These are phyloP conservation scores for Aschersonia sp. DNA, from an alignment of 2,329 filamentous ascomycete genomes.

Conservation along the genomic window DNA sequence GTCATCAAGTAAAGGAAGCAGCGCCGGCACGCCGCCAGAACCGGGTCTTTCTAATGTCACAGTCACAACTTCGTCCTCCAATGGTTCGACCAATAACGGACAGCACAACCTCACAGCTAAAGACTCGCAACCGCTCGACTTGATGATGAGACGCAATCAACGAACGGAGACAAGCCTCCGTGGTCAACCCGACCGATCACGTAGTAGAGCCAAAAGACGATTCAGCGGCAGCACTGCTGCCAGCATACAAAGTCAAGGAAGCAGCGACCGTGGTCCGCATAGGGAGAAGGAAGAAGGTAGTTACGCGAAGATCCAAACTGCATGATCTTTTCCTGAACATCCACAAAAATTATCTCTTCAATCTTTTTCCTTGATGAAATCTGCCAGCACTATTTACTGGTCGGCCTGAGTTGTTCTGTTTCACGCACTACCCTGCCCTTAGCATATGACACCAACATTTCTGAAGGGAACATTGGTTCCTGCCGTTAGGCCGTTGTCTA, in stretches of 20 bases:
- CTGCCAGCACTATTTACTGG: too few species aligned
- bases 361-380: too few species aligned
- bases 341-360: too few species aligned
- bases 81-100: conserved; percentile 20
- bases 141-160: conserved; percentile 29
- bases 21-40: conserved; percentile 29
- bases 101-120: conserved; percentile 32
- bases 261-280: conserved; percentile 47
- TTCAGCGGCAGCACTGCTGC: conserved; percentile 72
- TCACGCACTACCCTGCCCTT: too few species aligned
- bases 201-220: conserved; percentile 57
- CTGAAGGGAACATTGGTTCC: too few species aligned
- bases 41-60: conserved; percentile 35
- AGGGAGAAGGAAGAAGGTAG: conserved; percentile 42
- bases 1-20: conserved; percentile 26
- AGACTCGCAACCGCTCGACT: conserved; percentile 26
- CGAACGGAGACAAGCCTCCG: conserved; percentile 23
- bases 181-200: conserved; percentile 39
- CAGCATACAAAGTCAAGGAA: conserved; percentile 61
- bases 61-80: conserved; percentile 35
- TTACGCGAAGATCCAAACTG: neutral
- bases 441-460: too few species aligned
- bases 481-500: conserved; percentile 8
- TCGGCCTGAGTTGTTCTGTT: too few species aligned
- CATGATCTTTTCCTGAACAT: neutral